These are phyloP conservation scores for Erigeron philadelphicus DNA, from an alignment of 140 eudicot species.

Conservation along the genomic window DNA sequence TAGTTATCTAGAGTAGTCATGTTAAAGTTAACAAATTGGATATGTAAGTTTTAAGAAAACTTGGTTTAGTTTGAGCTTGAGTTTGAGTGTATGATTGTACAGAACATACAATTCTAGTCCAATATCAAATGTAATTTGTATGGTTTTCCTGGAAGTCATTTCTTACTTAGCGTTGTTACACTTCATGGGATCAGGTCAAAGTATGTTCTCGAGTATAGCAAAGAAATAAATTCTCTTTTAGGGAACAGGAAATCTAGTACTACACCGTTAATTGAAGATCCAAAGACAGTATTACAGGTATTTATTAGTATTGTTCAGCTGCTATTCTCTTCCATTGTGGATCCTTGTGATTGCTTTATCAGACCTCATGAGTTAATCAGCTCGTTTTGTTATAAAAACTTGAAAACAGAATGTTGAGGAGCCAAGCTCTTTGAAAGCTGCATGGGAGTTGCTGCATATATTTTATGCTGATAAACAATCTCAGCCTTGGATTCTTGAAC, in stretches of 20 bases:
- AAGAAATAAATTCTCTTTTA: conserved; percentile 73
- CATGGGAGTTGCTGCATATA: conserved; percentile 90
- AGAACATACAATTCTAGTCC: not conserved
- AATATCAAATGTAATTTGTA: not conserved
- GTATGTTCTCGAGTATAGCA: conserved; percentile 76
- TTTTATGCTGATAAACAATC: conserved; percentile 85
- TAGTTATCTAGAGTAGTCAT: not conserved
- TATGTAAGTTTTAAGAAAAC: not conserved
- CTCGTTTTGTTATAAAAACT: conserved; percentile 6
- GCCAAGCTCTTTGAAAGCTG: conserved; percentile 79
- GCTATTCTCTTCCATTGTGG: conserved; percentile 12
- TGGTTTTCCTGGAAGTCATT: conserved; percentile 13
- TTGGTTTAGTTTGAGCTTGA: not conserved
- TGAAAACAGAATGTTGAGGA: conserved; percentile 50
- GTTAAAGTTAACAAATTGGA: not conserved
- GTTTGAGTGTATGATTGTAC: conserved; percentile 6
- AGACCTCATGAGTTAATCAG: conserved; percentile 1
- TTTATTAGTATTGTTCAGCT: not conserved
- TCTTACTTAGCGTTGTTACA: conserved; percentile 14
- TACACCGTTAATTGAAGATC: conserved; percentile 58
- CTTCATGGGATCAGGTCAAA: conserved; percentile 51
- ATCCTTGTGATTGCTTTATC: not conserved
- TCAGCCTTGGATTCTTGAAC: conserved; percentile 82
- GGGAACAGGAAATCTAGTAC: conserved; percentile 42
- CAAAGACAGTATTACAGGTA: conserved; percentile 63